phyloP scores from a whole-genome alignment of 2,329 filamentous ascomycete species.

The Pyricularia pennisetigena region DNA sequence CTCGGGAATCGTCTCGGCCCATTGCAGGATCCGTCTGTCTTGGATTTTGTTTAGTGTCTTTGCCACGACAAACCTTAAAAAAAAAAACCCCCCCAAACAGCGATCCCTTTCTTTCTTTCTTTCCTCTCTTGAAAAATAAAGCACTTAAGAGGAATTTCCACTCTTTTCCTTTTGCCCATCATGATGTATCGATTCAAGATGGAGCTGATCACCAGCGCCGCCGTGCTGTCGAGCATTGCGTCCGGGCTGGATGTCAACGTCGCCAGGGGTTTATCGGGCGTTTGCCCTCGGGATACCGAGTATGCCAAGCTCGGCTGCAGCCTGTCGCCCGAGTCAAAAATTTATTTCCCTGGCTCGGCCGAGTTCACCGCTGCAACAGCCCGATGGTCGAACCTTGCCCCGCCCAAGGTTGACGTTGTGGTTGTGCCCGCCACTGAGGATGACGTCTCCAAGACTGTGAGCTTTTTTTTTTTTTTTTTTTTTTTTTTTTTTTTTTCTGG shows the following conservation, averaged over 20 bases:
- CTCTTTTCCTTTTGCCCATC: not conserved
- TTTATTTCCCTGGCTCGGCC: slow-evolving; percentile 30
- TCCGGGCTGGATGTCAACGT: slow-evolving; percentile 2
- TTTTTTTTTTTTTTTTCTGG: not conserved
- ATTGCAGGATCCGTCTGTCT: not conserved
- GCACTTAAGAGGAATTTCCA: too few species aligned
- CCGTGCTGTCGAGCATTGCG: slow-evolving; percentile 13
- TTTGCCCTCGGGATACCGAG: slow-evolving; percentile 11
- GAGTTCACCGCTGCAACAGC: slow-evolving; percentile 26
- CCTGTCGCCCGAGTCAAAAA: slow-evolving; percentile 27
- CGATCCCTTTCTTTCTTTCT: not conserved
- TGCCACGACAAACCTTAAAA: not conserved
- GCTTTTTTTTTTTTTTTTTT: not conserved
- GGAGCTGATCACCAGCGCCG: slow-evolving; percentile 12
- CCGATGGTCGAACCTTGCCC: slow-evolving; percentile 34
- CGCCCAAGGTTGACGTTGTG: slow-evolving; percentile 32
- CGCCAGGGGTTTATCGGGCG: not conserved
- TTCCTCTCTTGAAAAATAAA: not conserved
- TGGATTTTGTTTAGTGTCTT: not conserved
- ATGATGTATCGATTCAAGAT: not conserved
- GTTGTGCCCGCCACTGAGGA: slow-evolving; percentile 35
- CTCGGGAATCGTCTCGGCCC: not conserved
- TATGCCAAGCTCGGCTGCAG: slow-evolving; percentile 15
- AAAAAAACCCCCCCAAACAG: too few species aligned
- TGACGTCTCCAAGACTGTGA: slow-evolving; percentile 32